These are phyloP conservation scores for Heracleum sosnowskyi DNA, from an alignment of 129 eudicot species.

Conservation along the genomic window DNA sequence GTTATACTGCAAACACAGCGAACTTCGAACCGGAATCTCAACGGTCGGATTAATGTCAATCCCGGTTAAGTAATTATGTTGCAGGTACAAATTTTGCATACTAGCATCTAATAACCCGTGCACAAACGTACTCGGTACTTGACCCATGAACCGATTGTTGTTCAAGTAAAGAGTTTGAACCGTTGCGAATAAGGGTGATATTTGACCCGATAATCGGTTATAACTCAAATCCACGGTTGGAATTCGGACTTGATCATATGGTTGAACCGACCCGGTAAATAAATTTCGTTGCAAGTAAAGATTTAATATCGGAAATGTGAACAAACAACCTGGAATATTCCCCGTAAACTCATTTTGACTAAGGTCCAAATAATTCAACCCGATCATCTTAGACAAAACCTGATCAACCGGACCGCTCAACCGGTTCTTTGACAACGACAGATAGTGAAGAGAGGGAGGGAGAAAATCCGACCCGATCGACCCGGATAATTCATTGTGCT, in stretches of 20 bases:
- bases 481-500: slow-evolving; percentile 68
- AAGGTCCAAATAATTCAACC: slow-evolving; percentile 51
- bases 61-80: slow-evolving; percentile 72
- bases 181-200: slow-evolving; percentile 67
- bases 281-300: slow-evolving; percentile 67
- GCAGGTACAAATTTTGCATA: slow-evolving; percentile 58
- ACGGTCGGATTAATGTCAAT: slow-evolving; percentile 63
- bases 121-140: slow-evolving; percentile 53
- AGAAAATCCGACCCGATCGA: slow-evolving; percentile 32
- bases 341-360: slow-evolving; percentile 78
- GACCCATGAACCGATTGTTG: slow-evolving; percentile 84
- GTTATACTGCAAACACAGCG: slow-evolving; percentile 78
- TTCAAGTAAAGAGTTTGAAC: slow-evolving; percentile 74
- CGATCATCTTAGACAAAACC: slow-evolving; percentile 35
- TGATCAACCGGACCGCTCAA: slow-evolving; percentile 53
- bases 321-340: slow-evolving; percentile 45
- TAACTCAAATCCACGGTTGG: slow-evolving; percentile 69
- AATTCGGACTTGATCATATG: slow-evolving; percentile 46
- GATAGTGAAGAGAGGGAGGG: slow-evolving; percentile 65
- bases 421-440: slow-evolving; percentile 68
- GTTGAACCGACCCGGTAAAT: slow-evolving; percentile 66
- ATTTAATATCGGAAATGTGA: slow-evolving; percentile 53
- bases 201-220: slow-evolving; percentile 59
- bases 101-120: slow-evolving; percentile 56
- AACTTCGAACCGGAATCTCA: slow-evolving; percentile 68